Base-by-base conservation (phyloP, 495 filamentous ascomycete species). In the Neurospora sp. region DNA sequence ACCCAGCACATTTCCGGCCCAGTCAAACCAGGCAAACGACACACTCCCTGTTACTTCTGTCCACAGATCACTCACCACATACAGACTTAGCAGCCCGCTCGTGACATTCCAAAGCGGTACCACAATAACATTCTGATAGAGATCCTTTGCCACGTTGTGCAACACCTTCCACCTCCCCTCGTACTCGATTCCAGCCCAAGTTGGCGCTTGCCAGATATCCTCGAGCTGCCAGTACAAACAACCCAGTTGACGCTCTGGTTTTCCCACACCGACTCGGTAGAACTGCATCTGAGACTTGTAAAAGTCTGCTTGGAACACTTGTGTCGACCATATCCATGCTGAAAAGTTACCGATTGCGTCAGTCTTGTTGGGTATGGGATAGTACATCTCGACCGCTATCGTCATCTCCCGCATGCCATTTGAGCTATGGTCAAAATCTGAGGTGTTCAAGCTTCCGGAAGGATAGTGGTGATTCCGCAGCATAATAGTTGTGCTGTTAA, bases 211-310 rank as follows among this genome's bases (percentile, higher is more conserved):
- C 89, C 89, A 91, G 75, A 90, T 88, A 79, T 91, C 90, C 73
- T 92, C 87, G 1, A 92, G 80, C 77, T 92, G 89, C 90, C 90
- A 92, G 77, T 91, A 92, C 8, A 92, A 77, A 6, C 84, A 85
- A 0, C 90, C 90, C 2, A 91, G 82, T 76, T 91, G 89, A 4
- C 87, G 83, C 65, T 91, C 84, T 0, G 87, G 88, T 76, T 84
- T 78, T 1, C 89, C 89, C 53, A 86, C 87, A 8, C 89, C 90
- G 27, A 87, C 83, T 6, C 90, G 89, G 75, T 92, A 91, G 81
- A 88, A 91, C 65, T 88, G 84, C 42, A 91, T 91, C 77, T 92
- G 74, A 37, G 81, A 84, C 61, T 85, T 87, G 80, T 91, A 91
- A 76, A 87, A 85, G 73, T 91, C 89, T 1, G 89, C 89, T 74